Evolutionary conservation across 176 grass and related monocot genomes (phyloP), one percentile per base, ranked within the genome.

Genomic region (Avena eriantha): DNA sequence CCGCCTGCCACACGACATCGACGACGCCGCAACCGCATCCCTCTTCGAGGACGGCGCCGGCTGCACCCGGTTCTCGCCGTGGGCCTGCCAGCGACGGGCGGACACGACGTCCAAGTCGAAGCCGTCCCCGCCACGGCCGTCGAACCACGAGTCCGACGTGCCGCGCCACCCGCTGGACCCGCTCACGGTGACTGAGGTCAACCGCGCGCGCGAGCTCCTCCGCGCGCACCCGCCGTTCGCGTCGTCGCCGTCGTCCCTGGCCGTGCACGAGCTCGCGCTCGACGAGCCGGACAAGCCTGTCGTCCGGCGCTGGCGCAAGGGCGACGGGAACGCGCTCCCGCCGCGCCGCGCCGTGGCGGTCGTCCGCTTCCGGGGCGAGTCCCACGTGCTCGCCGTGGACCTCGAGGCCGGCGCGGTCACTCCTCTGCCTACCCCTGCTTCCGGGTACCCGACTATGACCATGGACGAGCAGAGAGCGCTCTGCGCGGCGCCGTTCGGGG

Each of bases 401-500:
- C 86, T 98, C 10, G 69, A 45, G 2, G 70, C 21, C 5, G 83
- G 87, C 5, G 10, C 68, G 1, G 90, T 98, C 48, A 65, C 69
- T 4, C 61, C 79, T 14, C 87, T 90, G 29, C 92, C 90, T 1
- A 80, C 63, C 31, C 86, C 96, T 0, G 86, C 85, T 0, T 89
- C 92, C 1, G 96, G 96, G 0, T 98, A 91, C 81, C 96, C 96
- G 16, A 89, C 79, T 21, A 90, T 98, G 91, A 95, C 83, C 84
- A 85, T 94, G 71, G 93, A 98, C 22, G 96, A 98, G 82, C 91
- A 92, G 88, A 47, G 1, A 17, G 57, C 21, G 4, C 84, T 92
- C 56, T 39, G 90, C 29, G 82, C 16, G 45, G 86, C 53, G 41
- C 90, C 96, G n/a, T 83, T 98, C 33, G 2, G n/a, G 1, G 86